Base-by-base conservation (phyloP, 176 grass and related monocot species). In the Juncus effusus region DNA sequence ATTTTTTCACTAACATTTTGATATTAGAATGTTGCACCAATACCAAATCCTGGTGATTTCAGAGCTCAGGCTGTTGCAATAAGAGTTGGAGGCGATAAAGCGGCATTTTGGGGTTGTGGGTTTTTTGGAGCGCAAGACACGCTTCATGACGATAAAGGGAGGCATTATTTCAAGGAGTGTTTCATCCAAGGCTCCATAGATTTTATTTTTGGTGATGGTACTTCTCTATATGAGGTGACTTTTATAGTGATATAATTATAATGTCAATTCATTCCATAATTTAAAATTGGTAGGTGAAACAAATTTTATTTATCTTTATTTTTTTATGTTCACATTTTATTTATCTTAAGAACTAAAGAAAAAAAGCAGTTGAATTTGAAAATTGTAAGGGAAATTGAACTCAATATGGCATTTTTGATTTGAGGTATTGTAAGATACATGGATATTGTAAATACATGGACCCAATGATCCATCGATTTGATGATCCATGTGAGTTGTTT, bases 111-210 rank as follows among this genome's bases (percentile, higher is more conserved):
- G 91, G 91, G 91, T 3, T 90, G 91, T 0, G 87, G 81, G 12
- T 96, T 90, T 60, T 96, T 96, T 6, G 91, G 91, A 8, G 87
- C 91, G 0, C 91, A 96, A 70, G 91, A 96, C 13, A 90, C 91
- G 3, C 81, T 96, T 28, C 91, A 90, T n/a, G 91, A 96, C 2
- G 91, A 90, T 14, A 47, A 52, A 13, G 87, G 84, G 51, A 75
- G 74, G 9, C 91, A 96, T 66, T 96, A 90, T 75, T 90, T 85
- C 59, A 96, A 90, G 64, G 91, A 96, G 60, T 96, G 87, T 35
- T 87, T 81, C 60, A 77, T 96, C 44, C 84, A 96, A 72, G 91
- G 91, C 42, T 85, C 87, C 16, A 90, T 90, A 2, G 91, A 87
- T 78, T 90, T 96, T 35, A 87, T 90, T 69, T 96, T 96, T 73